Conservation (phyloP, 805 yeast genomes). For the Barnettozyma pratensis region DNA sequence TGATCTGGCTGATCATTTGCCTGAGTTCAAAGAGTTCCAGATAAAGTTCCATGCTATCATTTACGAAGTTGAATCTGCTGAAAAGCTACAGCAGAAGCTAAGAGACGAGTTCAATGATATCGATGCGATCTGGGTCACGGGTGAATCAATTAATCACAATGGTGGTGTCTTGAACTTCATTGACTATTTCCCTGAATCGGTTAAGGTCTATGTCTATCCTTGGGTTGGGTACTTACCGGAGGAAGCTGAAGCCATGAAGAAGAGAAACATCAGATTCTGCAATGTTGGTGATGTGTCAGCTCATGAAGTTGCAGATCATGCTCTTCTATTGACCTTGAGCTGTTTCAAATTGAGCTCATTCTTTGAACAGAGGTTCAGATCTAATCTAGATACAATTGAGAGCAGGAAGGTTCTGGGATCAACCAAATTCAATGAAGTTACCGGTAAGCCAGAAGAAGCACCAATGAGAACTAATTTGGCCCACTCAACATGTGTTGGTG, state of each 20-base stretch:
- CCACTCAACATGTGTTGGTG: constrained; percentile 40
- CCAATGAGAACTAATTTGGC: constrained; percentile 34
- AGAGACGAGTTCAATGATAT: constrained; percentile 34
- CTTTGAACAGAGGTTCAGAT: constrained; percentile 39
- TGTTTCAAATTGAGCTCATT: constrained; percentile 53
- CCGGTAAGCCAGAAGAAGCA: constrained; percentile 26
- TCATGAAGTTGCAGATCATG: constrained; percentile 70
- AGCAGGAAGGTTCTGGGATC: constrained; percentile 39
- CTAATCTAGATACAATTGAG: constrained; percentile 37
- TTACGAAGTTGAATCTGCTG: constrained; percentile 37
- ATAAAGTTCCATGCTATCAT: constrained; percentile 34
- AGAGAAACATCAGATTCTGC: constrained; percentile 47
- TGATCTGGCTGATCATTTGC: constrained; percentile 41
- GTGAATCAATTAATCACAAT: constrained; percentile 44
- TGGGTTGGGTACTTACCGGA: constrained; percentile 59
- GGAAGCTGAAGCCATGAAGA: constrained; percentile 39
- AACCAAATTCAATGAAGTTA: constrained; percentile 24
- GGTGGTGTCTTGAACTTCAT: constrained; percentile 43
- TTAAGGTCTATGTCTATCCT: constrained; percentile 48
- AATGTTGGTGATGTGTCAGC: constrained; percentile 59
- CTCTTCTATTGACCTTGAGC: constrained; percentile 50
- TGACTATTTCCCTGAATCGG: constrained; percentile 39
- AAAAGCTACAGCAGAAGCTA: constrained; percentile 38
- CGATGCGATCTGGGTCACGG: constrained; percentile 50
- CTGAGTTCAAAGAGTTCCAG: constrained; percentile 42